Evolutionary conservation across 192 early-diverging fungal species (phyloP).

Genomic region (Backusella tuberculispora): DNA sequence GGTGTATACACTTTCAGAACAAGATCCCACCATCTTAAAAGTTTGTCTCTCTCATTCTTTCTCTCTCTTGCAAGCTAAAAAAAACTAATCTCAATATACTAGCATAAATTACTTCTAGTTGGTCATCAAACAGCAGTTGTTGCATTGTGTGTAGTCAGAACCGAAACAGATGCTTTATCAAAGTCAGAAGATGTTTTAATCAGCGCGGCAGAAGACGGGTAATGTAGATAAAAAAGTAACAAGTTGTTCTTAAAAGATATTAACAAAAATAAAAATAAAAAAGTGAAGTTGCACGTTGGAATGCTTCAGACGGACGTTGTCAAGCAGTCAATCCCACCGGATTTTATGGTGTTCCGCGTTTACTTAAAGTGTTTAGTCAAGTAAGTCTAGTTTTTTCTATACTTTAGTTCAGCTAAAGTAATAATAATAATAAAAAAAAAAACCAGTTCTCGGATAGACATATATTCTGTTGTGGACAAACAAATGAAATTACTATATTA

Average conservation of each 20-base stretch:
- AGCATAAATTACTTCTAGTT: constrained; percentile 47
- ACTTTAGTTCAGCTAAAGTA: background rate
- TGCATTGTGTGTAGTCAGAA: constrained; percentile 46
- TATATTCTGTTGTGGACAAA: constrained; percentile 56
- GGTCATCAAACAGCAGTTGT: constrained; percentile 55
- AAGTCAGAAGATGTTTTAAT: constrained; percentile 52
- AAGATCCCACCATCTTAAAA: background rate
- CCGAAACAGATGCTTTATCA: constrained; percentile 46
- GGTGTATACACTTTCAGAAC: constrained; percentile 42
- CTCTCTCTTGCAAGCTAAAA: background rate
- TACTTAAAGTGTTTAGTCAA: constrained; percentile 48
- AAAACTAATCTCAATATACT: background rate
- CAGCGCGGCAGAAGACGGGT: constrained; percentile 63
- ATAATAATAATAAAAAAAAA: background rate
- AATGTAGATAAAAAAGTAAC: constrained; percentile 11
- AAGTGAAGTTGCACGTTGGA: constrained; percentile 56
- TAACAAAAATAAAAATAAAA: background rate
- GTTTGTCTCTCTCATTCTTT: background rate
- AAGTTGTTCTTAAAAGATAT: too few relatives aligned
- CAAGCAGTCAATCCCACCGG: constrained; percentile 45
- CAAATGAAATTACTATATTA: constrained; percentile 56
- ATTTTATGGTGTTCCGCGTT: constrained; percentile 51
- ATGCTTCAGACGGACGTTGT: constrained; percentile 56
- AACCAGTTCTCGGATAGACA: constrained; percentile 43
- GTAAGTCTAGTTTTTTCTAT: background rate